Evolutionary conservation across 2,329 filamentous ascomycete species (phyloP).

Genomic region (Alternaria novae-zelandiae): DNA sequence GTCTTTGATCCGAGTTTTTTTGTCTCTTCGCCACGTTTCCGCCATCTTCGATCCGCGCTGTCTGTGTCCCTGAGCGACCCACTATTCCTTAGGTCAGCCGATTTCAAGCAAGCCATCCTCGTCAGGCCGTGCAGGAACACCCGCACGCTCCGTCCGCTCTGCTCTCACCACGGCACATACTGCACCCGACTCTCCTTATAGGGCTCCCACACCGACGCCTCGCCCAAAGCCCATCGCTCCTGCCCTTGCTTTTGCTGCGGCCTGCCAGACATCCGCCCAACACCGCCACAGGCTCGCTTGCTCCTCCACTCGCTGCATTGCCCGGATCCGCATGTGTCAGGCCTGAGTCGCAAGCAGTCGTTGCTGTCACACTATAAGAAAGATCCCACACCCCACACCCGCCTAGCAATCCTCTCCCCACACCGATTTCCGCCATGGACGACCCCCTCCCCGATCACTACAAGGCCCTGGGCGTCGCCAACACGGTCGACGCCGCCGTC

Average conservation of each 20-base stretch:
- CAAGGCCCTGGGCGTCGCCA: constrained; percentile 73
- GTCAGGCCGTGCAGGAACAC: constrained; percentile 22
- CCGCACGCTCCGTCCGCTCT: constrained; percentile 4
- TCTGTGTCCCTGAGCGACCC: constrained; percentile 10
- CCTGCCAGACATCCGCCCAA: constrained; percentile 22
- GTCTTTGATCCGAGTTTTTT: constrained; percentile 11
- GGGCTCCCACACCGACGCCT: constrained; percentile 1
- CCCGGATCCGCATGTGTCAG: constrained; percentile 14
- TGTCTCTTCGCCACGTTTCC: constrained; percentile 28
- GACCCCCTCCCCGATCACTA: constrained; percentile 75
- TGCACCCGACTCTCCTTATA: constrained; percentile 17
- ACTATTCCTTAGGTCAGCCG: constrained; percentile 24
- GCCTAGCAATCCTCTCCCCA: constrained; percentile 5
- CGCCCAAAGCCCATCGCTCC: constrained; percentile 11
- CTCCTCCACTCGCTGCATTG: constrained; percentile 4
- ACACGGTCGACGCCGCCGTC: constrained; percentile 70
- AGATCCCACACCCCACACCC: constrained; percentile 9
- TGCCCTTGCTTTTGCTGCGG: constrained; percentile 10
- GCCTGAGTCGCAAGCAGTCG: constrained; percentile 13
- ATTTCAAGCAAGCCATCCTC: constrained; percentile 12
- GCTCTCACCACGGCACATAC: constrained; percentile 12
- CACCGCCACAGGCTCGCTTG: constrained; percentile 25
- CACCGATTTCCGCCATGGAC: constrained; percentile 54
- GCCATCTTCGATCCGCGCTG: constrained; percentile 19
- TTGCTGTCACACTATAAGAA: constrained; percentile 19